Evolutionary conservation across 2,329 filamentous ascomycete genomes (phyloP).

Genomic region (Rasamsonia emersonii): DNA sequence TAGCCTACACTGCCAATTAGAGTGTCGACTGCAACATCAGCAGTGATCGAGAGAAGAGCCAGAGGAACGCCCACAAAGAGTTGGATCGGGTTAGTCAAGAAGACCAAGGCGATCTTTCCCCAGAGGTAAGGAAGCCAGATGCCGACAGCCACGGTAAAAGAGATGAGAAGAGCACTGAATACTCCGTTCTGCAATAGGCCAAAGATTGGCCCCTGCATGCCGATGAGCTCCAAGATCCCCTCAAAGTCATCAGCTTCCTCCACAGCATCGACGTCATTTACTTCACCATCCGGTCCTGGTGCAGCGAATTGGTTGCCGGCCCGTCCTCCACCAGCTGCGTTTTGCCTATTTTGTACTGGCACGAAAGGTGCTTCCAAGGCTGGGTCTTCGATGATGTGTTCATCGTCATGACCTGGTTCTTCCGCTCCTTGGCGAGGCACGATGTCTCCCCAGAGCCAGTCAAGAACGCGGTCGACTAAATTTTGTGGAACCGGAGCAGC

Average conservation of each 20-base stretch:
- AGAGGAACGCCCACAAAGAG: slow-evolving; percentile 60
- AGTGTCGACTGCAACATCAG: slow-evolving; percentile 72
- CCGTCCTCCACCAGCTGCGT: slow-evolving; percentile 27
- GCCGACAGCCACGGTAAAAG: slow-evolving; percentile 73
- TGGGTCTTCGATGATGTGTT: slow-evolving; percentile 51
- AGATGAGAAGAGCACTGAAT: slow-evolving; percentile 85
- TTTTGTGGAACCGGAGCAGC: slow-evolving; percentile 12
- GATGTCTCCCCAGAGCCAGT: slow-evolving; percentile 41
- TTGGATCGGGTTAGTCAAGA: slow-evolving; percentile 68
- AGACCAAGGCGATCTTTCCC: slow-evolving; percentile 73
- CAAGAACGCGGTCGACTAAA: slow-evolving; percentile 20
- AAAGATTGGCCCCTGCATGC: slow-evolving; percentile 86
- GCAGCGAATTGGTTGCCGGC: slow-evolving; percentile 31
- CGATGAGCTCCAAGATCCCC: slow-evolving; percentile 89
- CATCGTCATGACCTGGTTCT: slow-evolving; percentile 44
- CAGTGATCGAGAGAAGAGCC: slow-evolving; percentile 60
- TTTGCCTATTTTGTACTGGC: slow-evolving; percentile 40
- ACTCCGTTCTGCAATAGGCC: slow-evolving; percentile 90
- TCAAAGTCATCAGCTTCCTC: slow-evolving; percentile 87
- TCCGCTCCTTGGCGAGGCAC: slow-evolving; percentile 26
- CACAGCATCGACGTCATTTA: slow-evolving; percentile 47
- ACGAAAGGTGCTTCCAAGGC: slow-evolving; percentile 55
- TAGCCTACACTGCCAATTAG: slow-evolving; percentile 57
- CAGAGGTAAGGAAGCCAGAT: slow-evolving; percentile 89
- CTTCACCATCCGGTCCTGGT: slow-evolving; percentile 56